A percentile compares a stretch with the other conserved stretches of the same genome.
These are phyloP conservation scores for Cryptococcus sp. DNA, from an alignment of 1,284 basidiomycete genomes.

Conservation along the genomic window DNA sequence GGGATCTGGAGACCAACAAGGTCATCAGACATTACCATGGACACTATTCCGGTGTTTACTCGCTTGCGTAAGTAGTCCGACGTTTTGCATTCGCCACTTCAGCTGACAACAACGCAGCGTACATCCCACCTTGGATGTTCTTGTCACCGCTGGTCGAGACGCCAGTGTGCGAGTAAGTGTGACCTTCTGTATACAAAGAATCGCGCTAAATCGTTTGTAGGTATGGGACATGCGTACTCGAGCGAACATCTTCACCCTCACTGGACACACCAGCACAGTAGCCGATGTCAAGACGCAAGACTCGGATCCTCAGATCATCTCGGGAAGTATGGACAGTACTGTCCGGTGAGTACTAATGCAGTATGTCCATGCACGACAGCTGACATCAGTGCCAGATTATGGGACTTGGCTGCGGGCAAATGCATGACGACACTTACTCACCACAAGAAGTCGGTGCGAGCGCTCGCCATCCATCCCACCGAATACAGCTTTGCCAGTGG, in stretches of 20 bases:
- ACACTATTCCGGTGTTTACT: conserved; percentile 93
- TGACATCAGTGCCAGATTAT: conserved; percentile 62
- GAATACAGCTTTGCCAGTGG: conserved; percentile 96
- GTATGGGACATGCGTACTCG: conserved; percentile 99
- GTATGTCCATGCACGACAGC: conserved; percentile 10
- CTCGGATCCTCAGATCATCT: conserved; percentile 95
- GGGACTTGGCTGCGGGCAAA: conserved; percentile 98
- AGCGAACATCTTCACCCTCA: conserved; percentile 88
- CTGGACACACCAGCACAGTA: conserved; percentile 91
- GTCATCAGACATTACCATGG: conserved; percentile 98
- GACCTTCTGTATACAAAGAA: neutral
- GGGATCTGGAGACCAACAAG: conserved; percentile 98
- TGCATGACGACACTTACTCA: conserved; percentile 94
- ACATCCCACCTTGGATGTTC: conserved; percentile 92
- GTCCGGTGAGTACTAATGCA: conserved; percentile 63
- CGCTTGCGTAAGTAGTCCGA: conserved; percentile 59
- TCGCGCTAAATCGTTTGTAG: conserved; percentile 18
- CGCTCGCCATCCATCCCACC: conserved; percentile 89
- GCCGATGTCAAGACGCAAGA: conserved; percentile 94
- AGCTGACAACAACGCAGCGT: conserved; percentile 55
- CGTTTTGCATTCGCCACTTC: neutral
- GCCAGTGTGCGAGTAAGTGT: conserved; percentile 76
- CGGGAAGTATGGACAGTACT: conserved; percentile 97
- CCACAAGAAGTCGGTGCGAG: conserved; percentile 96
- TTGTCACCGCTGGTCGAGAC: conserved; percentile 93